Base-by-base conservation (phyloP, 257 asterid species). In the Nicotiana paniculata region DNA sequence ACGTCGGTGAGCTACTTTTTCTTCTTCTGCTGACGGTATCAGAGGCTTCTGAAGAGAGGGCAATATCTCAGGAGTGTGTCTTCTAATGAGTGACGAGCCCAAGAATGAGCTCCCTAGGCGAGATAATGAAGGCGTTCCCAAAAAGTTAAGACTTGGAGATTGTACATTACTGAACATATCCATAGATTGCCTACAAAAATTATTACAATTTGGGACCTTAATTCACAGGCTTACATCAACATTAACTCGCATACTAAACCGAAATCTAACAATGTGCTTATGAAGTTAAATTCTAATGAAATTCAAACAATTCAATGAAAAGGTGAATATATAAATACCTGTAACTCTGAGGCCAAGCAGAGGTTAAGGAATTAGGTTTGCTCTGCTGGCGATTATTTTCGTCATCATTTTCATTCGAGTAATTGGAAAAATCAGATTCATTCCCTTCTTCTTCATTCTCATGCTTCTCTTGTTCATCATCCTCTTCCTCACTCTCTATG, bases 261-360 rank as follows among this genome's bases (percentile, higher is more conserved):
- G 48, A 43, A 43, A 43, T 43, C 48, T 43, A 43, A 43, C 48
- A 66, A 32, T 64, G 70, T 64, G 70, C 70, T 28, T 64, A 64
- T 28, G 39, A 64, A 64, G 39, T 32, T 32, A 66, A 66, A 32
- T 64, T 13, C 17, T 28, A 17, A 24, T 10, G 67, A 61, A 61
- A n/a, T 59, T 59, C 62, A 55, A 55, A 59, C 32, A 59, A 59
- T 26, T 62, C 17, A 62, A 62, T 62, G 70, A 37, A 26, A 11
- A 63, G 6, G 83, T 3, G 33, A 43, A 59, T 43, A 43, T 8
- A 61, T 39, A 35, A 28, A 46, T 82, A 95, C 98, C 98, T 91
- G 88, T 95, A 95, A 92, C 98, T 95, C 77, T 93, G 99, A 90
- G 99, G 99, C 99, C 99, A 95, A 65, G 93, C 85, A 64, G 91